Evolutionary conservation across 78 protist species (phyloP).

Genomic region (Dictyostelium intermedium): DNA sequence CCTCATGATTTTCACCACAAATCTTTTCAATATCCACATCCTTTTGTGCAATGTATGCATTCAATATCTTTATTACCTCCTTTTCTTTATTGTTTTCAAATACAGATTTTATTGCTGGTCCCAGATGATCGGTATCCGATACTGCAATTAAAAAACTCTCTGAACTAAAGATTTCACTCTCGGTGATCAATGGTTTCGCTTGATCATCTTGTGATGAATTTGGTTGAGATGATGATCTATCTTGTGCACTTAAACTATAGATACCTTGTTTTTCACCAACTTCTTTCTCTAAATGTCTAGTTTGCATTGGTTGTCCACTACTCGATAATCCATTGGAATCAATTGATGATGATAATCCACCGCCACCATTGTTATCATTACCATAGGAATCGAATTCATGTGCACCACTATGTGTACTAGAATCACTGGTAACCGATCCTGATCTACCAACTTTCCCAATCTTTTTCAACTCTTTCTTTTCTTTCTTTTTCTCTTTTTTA

Average conservation of each 20-base stretch:
- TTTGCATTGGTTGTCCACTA: not conserved
- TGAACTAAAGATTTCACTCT: conserved; percentile 24
- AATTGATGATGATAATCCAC: not conserved
- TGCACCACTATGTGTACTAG: not conserved
- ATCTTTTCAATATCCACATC: conserved; percentile 65
- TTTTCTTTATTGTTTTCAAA: conserved; percentile 55
- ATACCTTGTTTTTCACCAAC: conserved; percentile 24
- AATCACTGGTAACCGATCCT: not conserved
- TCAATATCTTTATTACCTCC: conserved; percentile 37
- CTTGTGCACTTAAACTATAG: not conserved
- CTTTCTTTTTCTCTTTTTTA: conserved; percentile 20
- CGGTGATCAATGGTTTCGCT: not conserved
- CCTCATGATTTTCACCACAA: conserved; percentile 79
- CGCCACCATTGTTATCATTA: not conserved
- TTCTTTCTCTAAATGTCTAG: not conserved
- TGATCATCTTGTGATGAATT: not conserved
- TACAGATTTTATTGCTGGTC: conserved; percentile 71
- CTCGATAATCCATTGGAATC: not conserved
- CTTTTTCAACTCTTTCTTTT: conserved; percentile 44
- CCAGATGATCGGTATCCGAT: conserved; percentile 68
- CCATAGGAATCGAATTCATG: not conserved
- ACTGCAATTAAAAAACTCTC: conserved; percentile 54
- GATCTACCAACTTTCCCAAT: not conserved
- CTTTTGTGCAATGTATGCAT: conserved; percentile 17
- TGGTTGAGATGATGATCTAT: not conserved